phyloP scores from a whole-genome alignment of 192 early-diverging fungal genomes.

The Backusella mclennaniae region DNA sequence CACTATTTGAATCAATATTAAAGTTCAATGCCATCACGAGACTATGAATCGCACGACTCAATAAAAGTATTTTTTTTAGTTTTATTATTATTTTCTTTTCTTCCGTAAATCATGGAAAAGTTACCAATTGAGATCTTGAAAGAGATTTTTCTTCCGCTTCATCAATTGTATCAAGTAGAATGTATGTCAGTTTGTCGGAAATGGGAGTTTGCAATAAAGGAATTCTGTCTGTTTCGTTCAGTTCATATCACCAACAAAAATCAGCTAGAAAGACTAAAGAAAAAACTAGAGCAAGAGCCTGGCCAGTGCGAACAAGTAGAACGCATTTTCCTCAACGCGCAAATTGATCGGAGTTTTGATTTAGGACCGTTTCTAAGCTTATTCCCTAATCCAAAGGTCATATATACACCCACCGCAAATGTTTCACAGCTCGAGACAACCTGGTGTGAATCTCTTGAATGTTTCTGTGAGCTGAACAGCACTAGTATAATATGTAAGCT shows the following conservation, averaged over 20 bases:
- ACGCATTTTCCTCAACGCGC: not conserved
- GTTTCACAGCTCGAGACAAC: not conserved
- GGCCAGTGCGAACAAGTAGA: not conserved
- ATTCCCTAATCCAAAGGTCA: not conserved
- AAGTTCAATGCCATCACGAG: not conserved
- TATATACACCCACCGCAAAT: not conserved
- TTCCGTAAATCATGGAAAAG: not conserved
- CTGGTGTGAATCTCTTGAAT: not conserved
- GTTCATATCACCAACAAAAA: not conserved
- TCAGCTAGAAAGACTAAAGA: not conserved
- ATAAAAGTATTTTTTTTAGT: not conserved
- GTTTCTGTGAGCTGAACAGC: not conserved
- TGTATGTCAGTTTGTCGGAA: not conserved
- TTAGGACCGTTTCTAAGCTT: not conserved
- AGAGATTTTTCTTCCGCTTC: not conserved
- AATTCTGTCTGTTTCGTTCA: not conserved
- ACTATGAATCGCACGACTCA: not conserved
- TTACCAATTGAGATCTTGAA: not conserved
- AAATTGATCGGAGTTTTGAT: not conserved
- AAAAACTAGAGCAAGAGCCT: not conserved
- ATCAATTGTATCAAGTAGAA: not conserved
- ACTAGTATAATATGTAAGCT: not conserved
- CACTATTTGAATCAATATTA: too few species aligned
- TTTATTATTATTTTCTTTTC: not conserved
- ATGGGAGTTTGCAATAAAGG: not conserved